phyloP scores from a whole-genome alignment of 768 basidiomycete species.

The Nidularia sp. region DNA sequence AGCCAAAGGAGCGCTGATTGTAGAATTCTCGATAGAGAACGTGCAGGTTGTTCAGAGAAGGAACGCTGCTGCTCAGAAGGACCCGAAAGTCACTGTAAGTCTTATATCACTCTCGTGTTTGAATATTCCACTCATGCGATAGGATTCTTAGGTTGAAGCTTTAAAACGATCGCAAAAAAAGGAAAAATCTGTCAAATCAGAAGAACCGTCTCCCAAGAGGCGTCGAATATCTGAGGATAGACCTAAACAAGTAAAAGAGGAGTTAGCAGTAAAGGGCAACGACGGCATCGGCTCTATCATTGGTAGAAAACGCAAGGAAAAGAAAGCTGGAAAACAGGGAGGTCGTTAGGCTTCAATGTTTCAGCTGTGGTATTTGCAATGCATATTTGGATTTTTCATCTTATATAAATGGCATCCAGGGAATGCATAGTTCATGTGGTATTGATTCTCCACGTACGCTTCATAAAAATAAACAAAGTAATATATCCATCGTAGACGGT shows the following conservation, averaged over 20 bases:
- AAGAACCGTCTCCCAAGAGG: slow-evolving; percentile 37
- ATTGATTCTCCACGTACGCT: not conserved
- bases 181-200: slow-evolving; percentile 10
- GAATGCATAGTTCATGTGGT: too few relatives aligned
- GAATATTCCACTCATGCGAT: too few relatives aligned
- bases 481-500: too few relatives aligned
- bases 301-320: slow-evolving; percentile 74
- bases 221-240: slow-evolving; percentile 22
- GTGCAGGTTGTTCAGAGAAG: slow-evolving; percentile 83
- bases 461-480: too few relatives aligned
- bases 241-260: slow-evolving; percentile 8
- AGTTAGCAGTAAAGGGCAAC: slow-evolving; percentile 20
- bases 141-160: too few relatives aligned
- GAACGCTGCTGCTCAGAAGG: slow-evolving; percentile 36
- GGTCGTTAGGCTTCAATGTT: not conserved
- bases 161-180: slow-evolving; percentile 2
- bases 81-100: slow-evolving; percentile 1
- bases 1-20: slow-evolving; percentile 56
- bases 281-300: slow-evolving; percentile 66
- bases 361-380: not conserved
- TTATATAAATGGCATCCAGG: too few relatives aligned
- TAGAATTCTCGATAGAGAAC: slow-evolving; percentile 98
- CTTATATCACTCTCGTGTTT: not conserved
- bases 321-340: slow-evolving; percentile 37
- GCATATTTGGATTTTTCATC: not conserved